These are phyloP conservation scores for Tulasnella sp. DNA, from an alignment of 768 basidiomycete species.

Conservation along the genomic window DNA sequence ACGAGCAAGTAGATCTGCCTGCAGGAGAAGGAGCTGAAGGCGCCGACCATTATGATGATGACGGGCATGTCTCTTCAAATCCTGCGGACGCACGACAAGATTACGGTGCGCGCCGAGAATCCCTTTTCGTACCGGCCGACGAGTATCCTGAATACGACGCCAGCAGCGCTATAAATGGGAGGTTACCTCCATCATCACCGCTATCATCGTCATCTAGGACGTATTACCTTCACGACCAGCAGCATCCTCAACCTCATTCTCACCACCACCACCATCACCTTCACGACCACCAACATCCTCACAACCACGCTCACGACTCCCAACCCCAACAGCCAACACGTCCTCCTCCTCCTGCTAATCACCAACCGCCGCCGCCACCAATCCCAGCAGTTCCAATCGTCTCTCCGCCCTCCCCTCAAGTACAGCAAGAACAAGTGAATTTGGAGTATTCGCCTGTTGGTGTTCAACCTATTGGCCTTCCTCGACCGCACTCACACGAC, in stretches of 20 bases:
- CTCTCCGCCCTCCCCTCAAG: not conserved
- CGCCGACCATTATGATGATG: constrained; percentile 44
- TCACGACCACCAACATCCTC: not conserved
- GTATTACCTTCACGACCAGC: not conserved
- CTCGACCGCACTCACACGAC: not conserved
- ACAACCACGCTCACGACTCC: not conserved
- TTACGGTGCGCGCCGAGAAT: constrained; percentile 1
- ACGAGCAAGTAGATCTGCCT: constrained; percentile 35
- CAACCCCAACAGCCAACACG: not conserved
- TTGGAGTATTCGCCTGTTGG: not conserved
- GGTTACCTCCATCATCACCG: not conserved
- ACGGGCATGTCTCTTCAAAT: not conserved
- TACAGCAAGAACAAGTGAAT: not conserved
- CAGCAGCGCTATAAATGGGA: constrained; percentile 15
- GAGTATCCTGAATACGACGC: constrained; percentile 23
- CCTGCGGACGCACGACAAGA: constrained; percentile 2
- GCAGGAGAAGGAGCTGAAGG: constrained; percentile 33
- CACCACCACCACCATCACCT: not conserved
- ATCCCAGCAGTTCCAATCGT: not conserved
- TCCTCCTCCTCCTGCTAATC: not conserved
- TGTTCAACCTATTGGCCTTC: not conserved
- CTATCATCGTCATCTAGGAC: not conserved
- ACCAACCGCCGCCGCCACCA: not conserved
- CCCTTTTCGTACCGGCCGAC: constrained; percentile 60
- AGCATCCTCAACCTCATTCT: not conserved